Percentiles rank a stretch among this genome's conserved stretches.
phyloP scores from a whole-genome alignment of 2,329 filamentous ascomycete species.

The Lojkania enalia region DNA sequence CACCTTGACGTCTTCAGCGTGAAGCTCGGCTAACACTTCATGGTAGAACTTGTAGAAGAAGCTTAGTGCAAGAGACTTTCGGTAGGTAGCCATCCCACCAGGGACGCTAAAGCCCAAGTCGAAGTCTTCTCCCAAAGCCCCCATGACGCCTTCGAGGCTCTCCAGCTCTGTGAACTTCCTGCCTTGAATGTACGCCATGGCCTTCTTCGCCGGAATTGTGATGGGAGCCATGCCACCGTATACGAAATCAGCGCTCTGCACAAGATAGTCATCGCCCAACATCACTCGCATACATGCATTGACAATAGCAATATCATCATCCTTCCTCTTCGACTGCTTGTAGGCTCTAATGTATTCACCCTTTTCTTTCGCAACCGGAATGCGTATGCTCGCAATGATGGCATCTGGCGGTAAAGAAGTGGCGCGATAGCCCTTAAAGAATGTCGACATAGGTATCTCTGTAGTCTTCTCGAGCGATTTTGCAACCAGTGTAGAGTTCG shows the following conservation, averaged over 20 bases:
- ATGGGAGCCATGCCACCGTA: constrained; percentile 95
- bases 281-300: constrained; percentile 80
- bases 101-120: constrained; percentile 87
- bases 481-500: constrained; percentile 78
- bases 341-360: constrained; percentile 87
- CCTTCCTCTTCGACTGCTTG: constrained; percentile 95
- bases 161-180: constrained; percentile 78
- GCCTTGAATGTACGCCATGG: constrained; percentile 73
- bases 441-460: constrained; percentile 87
- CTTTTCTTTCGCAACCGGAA: constrained; percentile 73
- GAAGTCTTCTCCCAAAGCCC: constrained; percentile 85
- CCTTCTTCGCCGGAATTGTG: constrained; percentile 82
- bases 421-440: constrained; percentile 88
- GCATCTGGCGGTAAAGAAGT: constrained; percentile 82
- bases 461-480: constrained; percentile 73
- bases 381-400: constrained; percentile 83
- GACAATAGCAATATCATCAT: constrained; percentile 98
- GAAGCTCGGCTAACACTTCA: constrained; percentile 71
- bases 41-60: constrained; percentile 99
- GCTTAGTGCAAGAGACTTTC: constrained; percentile 84
- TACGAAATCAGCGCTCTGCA: constrained; percentile 76
- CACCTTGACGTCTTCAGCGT: constrained; percentile 54
- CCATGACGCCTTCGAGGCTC: constrained; percentile 88
- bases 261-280: constrained; percentile 68
- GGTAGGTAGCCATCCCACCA: constrained; percentile 95